A percentile compares a stretch with the other conserved stretches of the same genome.
These are phyloP conservation scores for Cucumis hystrix DNA, from an alignment of 306 rosid genomes.

Conservation along the genomic window DNA sequence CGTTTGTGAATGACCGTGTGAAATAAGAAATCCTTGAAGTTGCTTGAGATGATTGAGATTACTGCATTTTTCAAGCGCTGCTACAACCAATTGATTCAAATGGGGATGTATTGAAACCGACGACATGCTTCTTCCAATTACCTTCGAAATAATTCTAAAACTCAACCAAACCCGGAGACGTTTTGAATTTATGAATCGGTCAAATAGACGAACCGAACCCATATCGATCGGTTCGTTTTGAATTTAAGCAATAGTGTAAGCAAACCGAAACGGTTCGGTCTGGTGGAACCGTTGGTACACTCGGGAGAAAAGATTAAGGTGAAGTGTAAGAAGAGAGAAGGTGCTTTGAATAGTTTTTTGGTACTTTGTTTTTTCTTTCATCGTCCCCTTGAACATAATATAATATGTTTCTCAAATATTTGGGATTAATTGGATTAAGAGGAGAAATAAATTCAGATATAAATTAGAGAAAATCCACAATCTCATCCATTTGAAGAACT, in stretches of 20 bases:
- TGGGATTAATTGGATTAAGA: background rate
- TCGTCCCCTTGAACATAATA: background rate
- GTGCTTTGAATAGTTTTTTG: background rate
- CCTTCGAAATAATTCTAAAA: too few relatives aligned
- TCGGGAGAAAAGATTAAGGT: background rate
- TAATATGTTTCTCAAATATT: background rate
- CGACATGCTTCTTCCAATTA: background rate
- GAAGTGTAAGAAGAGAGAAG: background rate
- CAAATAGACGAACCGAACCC: too few relatives aligned
- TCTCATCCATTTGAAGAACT: background rate
- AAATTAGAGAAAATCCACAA: background rate
- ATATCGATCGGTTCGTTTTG: too few relatives aligned
- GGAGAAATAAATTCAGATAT: background rate
- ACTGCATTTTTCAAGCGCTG: conserved; percentile 31
- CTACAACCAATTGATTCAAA: conserved; percentile 22
- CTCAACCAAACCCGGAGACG: too few relatives aligned
- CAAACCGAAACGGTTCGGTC: too few relatives aligned
- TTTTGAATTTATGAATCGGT: too few relatives aligned
- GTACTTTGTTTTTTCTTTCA: too few relatives aligned
- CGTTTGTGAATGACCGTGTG: conserved; percentile 48
- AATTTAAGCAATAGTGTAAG: too few relatives aligned
- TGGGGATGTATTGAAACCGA: conserved; percentile 1
- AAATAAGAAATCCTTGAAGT: conserved; percentile 38
- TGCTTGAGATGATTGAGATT: conserved; percentile 51
- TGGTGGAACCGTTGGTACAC: too few relatives aligned